Base-by-base conservation (phyloP, 768 basidiomycete species). In the Dendrothele bispora region DNA sequence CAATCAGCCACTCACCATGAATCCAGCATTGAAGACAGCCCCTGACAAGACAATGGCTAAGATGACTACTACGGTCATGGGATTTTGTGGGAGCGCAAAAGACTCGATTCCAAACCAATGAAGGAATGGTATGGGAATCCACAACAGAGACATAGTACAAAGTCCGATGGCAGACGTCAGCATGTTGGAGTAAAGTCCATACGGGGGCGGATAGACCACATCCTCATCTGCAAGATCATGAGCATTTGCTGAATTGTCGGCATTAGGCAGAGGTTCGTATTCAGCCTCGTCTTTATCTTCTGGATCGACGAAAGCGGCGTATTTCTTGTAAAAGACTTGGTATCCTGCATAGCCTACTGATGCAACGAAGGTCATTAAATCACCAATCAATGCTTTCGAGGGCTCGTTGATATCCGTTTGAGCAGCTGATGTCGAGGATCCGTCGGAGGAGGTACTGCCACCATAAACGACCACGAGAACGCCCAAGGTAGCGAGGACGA, bases 391-490 rank as follows among this genome's bases (percentile, higher is more conserved):
- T 10, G 88, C 84, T 2, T 80, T 72, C 1, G 75, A 68, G 22
- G 72, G 74, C 46, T 63, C 67, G 18, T 54, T 43, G 5, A 39
- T 46, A 4, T 62, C 37, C 10, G 53, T 32, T 20, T 45, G 41
- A 27, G 48, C 40, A 24, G 50, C 34, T 15, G 52, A 53, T 46
- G 51, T 53, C 6, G 39, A 26, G 22, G 35, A 52, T 2, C 45
- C 38, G 39, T 42, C 38, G 15, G 55, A 43, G 12, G 65, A 56
- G 17, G 68, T 69, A 54, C 67, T 74, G 17, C 80, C 83, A n/a
- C 91, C 91, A 53, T 95, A 93, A 17, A 93, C 83, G 46, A 97
- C 88, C 3, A 80, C 74, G 30, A 88, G 60, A 6, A 91, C 91
- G 6, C 95, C 95, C 0, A 81, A 50, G 27, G 87, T 92, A 1